Base-by-base conservation (phyloP, 2,329 filamentous ascomycete species). In the Emergomyces africanus region DNA sequence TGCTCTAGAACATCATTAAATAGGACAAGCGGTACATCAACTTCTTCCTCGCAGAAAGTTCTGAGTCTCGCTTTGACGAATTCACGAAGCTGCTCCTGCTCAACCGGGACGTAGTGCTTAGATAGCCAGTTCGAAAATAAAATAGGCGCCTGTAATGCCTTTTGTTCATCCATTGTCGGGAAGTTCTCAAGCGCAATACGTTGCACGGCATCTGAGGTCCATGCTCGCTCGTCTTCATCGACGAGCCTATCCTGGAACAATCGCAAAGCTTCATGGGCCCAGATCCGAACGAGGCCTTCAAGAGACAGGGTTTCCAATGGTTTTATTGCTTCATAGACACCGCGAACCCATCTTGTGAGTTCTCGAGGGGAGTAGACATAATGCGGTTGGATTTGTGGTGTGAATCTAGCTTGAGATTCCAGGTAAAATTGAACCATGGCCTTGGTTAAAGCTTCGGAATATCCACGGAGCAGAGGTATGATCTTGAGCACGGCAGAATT, bases 321-420 rank as follows among this genome's bases (percentile, higher is more conserved):
- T 62, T 89, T 84, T 64, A 99, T 95, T 0, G 94, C 92, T 74
- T 99, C 94, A 67, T 99, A 99, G 23, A 99, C 83, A 76, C 95
- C 94, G 65, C 95, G 89, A 35, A 95, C 92, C 94, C 94, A 99
- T 71, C 94, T 83, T 14, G 95, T 99, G 67, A 99, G 80, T 72
- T 99, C 94, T 86, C 94, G 90, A 70, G 94, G 94, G 72, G 91
- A 96, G 82, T 99, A 99, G 51, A 99, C 91, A 71, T 99, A 99
- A 72, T 99, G 94, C 0, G 94, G 94, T 70, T 99, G 94, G 46
- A 97, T 96, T 74, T 95, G 87, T 6, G 94, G 88, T 10, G 94
- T 99, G 70, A 99, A 99, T 57, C 88, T 83, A 68, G 89, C 83
- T 72, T 99, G 95, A 12, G 94, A 99, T 71, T 96, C 90, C 33